Percentiles rank a stretch among this genome's conserved stretches.
Evolutionary conservation across 441 rosid genomes (phyloP).

Genomic region (Biscutella laevigata): DNA sequence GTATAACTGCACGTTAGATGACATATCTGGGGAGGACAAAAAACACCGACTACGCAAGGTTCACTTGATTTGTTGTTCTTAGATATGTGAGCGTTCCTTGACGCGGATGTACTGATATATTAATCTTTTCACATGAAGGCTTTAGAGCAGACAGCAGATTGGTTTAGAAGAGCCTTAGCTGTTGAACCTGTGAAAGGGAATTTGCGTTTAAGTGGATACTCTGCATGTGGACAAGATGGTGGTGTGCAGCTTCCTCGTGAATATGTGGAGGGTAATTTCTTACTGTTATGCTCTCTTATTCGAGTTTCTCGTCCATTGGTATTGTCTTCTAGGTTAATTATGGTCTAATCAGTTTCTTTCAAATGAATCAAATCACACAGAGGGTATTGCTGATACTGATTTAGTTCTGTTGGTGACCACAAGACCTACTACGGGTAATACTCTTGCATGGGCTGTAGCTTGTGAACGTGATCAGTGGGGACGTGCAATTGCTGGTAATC

Average conservation of each 20-base stretch:
- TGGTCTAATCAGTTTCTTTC: constrained; percentile 3
- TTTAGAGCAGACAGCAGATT: constrained; percentile 87
- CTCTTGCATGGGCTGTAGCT: constrained; percentile 99
- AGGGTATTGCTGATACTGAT: constrained; percentile 84
- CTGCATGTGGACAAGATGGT: constrained; percentile 99
- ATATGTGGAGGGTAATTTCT: constrained; percentile 76
- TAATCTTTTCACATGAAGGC: constrained; percentile 48
- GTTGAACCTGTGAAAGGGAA: constrained; percentile 98
- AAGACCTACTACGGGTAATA: constrained; percentile 98
- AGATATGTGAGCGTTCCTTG: not conserved
- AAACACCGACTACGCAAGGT: constrained; percentile 87
- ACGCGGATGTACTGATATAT: constrained; percentile 22
- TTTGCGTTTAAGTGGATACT: constrained; percentile 92
- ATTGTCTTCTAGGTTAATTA: not conserved
- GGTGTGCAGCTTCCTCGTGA: constrained; percentile 95
- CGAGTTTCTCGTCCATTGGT: constrained; percentile 6
- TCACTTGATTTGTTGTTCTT: not conserved
- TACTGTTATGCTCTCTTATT: constrained; percentile 7
- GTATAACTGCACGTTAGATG: constrained; percentile 94
- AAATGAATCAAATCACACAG: constrained; percentile 30
- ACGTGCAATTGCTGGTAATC: constrained; percentile 91
- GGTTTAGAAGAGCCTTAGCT: constrained; percentile 89
- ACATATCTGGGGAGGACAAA: constrained; percentile 85
- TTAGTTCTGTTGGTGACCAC: constrained; percentile 93
- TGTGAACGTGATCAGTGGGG: constrained; percentile 99